Evolutionary conservation across 768 basidiomycete genomes (phyloP), one percentile per base, ranked within the genome.

Genomic region (Boletus reticuloceps): DNA sequence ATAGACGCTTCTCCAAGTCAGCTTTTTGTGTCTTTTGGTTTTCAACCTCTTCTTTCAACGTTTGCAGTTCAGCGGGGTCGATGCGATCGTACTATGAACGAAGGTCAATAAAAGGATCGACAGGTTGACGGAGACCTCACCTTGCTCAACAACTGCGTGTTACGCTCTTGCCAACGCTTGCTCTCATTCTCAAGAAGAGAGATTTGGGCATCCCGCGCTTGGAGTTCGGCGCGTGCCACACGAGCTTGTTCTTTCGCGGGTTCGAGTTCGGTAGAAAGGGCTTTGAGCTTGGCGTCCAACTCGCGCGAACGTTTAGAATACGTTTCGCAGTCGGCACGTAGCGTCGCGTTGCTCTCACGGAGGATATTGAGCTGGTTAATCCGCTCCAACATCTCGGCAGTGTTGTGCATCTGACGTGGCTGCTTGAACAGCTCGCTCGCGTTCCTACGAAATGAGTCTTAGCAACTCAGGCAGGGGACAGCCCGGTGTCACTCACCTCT

Each of bases 341-440:
- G 77, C 2, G 89, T 93, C 0, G 86, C 84, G 65, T 95, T 95
- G 74, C 91, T 93, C 71, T 95, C 92, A 37, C 91, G 83, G 3
- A 94, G 63, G 50, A 95, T 81, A 53, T 91, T 93, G 56, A 92
- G 79, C 59, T 94, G 89, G 58, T 91, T 89, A 70, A 94, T 93
- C 58, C 88, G 80, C 69, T 93, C 90, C 47, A 94, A 75, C 48
- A 94, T 82, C 65, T 94, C 91, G 16, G 84, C 82, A n/a, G 58
- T 94, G 93, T 61, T 94, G 89, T 3, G 86, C 78, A 34, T 88
- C 84, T 1, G 88, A 89, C 0, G 86, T 77, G 8, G 86, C 82
- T 17, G 81, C 77, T 62, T 88, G 81, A 7, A 88, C 80, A 3
- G 88, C 88, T 50, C 83, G 83, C 63, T 91, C 89, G 17, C 92